These are phyloP conservation scores for Kodamaea arcana DNA, from an alignment of 1,139 yeast genomes.

Conservation along the genomic window DNA sequence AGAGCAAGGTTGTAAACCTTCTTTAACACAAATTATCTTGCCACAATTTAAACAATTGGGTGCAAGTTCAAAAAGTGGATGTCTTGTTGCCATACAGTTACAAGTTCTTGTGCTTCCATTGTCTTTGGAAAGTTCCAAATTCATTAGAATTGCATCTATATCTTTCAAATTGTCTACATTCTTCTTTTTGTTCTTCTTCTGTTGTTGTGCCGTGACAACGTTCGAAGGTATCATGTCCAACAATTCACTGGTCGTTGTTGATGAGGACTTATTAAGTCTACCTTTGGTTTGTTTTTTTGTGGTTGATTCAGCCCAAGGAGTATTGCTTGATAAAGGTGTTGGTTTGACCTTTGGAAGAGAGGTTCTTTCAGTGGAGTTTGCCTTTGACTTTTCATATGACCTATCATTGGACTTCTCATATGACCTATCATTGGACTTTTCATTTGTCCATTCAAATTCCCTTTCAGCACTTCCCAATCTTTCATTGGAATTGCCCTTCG, in stretches of 20 bases:
- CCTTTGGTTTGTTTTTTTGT: slow-evolving; percentile 20
- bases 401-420: too few relatives aligned
- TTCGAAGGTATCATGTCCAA: slow-evolving; percentile 25
- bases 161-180: slow-evolving; percentile 54
- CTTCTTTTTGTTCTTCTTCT: slow-evolving; percentile 32
- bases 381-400: not conserved
- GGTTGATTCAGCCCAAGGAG: slow-evolving; percentile 9
- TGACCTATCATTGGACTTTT: too few relatives aligned
- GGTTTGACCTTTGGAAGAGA: slow-evolving; percentile 5
- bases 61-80: slow-evolving; percentile 82
- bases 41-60: slow-evolving; percentile 97
- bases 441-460: too few relatives aligned
- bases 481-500: not conserved
- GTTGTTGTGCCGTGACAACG: slow-evolving; percentile 17
- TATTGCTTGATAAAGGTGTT: slow-evolving; percentile 10
- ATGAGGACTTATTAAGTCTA: slow-evolving; percentile 19
- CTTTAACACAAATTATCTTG: slow-evolving; percentile 82
- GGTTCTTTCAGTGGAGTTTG: too few relatives aligned
- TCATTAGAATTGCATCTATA: slow-evolving; percentile 42
- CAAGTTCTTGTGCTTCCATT: slow-evolving; percentile 38
- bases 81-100: slow-evolving; percentile 79
- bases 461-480: too few relatives aligned
- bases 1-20: slow-evolving; percentile 88
- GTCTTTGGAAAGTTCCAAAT: slow-evolving; percentile 28
- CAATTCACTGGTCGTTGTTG: slow-evolving; percentile 37